Evolutionary conservation across 2,329 filamentous ascomycete genomes (phyloP).

Genomic region (Fusarium bulbicola): DNA sequence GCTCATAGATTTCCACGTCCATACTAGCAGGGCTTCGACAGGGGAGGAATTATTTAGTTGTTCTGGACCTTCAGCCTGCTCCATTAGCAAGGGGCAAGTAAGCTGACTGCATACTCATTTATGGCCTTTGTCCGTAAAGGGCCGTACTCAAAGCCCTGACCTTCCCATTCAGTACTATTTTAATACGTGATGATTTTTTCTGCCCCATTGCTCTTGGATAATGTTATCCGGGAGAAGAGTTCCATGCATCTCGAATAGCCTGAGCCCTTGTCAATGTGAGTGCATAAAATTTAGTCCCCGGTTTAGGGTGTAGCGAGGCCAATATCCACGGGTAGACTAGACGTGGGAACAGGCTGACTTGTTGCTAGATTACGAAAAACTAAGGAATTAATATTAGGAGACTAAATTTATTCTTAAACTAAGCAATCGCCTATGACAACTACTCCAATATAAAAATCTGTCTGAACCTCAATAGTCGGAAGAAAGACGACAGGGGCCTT

Average conservation of each 20-base stretch:
- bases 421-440: no score
- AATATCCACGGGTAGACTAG: neutral
- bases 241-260: neutral
- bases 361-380: no score
- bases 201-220: neutral
- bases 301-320: neutral
- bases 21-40: neutral
- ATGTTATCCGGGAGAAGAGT: neutral
- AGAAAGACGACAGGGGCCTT: neutral
- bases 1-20: neutral
- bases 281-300: neutral
- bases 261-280: neutral
- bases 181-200: neutral
- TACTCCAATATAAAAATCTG: neutral
- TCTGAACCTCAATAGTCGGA: neutral
- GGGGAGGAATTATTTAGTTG: neutral
- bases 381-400: accelerated
- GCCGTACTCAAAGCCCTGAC: neutral
- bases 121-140: neutral
- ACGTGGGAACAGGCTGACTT: neutral
- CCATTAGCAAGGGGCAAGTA: neutral
- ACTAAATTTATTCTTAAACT: no score
- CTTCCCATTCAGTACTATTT: neutral
- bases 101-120: neutral
- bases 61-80: neutral